These are phyloP conservation scores for Mycena vulgaris DNA, from an alignment of 768 basidiomycete genomes.

Conservation along the genomic window DNA sequence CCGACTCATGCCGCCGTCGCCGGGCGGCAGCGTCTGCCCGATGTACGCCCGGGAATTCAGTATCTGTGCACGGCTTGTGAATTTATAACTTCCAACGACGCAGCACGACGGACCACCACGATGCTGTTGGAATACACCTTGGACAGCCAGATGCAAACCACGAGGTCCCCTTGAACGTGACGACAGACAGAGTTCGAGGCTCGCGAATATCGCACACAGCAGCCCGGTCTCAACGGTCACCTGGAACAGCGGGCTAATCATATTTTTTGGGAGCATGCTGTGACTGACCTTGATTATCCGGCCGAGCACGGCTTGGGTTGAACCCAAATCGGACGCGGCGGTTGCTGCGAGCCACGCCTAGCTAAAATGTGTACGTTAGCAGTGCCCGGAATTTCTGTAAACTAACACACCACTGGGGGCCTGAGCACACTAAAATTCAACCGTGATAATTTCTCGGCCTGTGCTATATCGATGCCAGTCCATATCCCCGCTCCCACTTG, in stretches of 20 bases:
- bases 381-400: no score
- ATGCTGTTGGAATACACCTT: constrained; percentile 44
- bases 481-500: constrained; percentile 18
- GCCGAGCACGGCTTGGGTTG: constrained; percentile 24
- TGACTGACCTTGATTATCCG: constrained; percentile 24
- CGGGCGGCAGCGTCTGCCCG: neutral
- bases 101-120: neutral
- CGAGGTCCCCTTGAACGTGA: constrained; percentile 33
- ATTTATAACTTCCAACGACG: neutral
- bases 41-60: constrained; percentile 25
- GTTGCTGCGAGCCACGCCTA: constrained; percentile 42
- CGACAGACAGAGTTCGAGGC: constrained; percentile 40
- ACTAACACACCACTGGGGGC: constrained; percentile 8
- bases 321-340: constrained; percentile 39
- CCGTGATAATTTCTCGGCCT: constrained; percentile 5
- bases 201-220: constrained; percentile 37
- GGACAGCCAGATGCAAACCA: constrained; percentile 34
- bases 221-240: constrained; percentile 41
- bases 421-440: neutral
- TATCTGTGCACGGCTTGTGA: neutral
- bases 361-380: neutral
- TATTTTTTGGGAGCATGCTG: neutral
- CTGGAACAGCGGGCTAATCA: constrained; percentile 9
- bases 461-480: constrained; percentile 8
- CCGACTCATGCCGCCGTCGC: no score